These are phyloP conservation scores for Rhodotorula babjevae DNA, from an alignment of 768 basidiomycete genomes.

Conservation along the genomic window DNA sequence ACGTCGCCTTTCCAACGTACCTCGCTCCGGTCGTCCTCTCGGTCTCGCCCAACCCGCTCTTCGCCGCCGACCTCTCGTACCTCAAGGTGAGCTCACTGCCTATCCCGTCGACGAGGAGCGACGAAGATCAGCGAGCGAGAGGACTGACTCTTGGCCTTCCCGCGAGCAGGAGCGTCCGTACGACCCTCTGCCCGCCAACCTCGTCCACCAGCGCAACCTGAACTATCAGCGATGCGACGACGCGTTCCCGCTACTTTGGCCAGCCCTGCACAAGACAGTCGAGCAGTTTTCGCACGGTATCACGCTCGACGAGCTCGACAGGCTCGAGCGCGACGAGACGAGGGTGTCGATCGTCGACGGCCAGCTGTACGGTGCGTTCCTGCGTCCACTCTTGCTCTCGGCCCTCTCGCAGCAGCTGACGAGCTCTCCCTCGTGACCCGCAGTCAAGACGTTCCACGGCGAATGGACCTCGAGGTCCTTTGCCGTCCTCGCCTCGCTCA, in stretches of 20 bases:
- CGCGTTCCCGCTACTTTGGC: background rate
- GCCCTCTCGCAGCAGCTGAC: background rate
- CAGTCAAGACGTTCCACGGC: slow-evolving; percentile 1
- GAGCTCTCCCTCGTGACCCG: background rate
- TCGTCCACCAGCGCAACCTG: background rate
- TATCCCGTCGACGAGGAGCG: too few relatives aligned
- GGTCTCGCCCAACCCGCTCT: background rate
- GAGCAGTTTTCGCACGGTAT: background rate
- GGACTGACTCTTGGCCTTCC: too few relatives aligned
- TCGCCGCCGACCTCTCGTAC: background rate
- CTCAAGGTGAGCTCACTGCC: background rate
- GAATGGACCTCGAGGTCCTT: background rate
- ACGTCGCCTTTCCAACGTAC: background rate
- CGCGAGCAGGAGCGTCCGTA: background rate
- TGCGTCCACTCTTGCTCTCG: background rate
- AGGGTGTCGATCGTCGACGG: background rate
- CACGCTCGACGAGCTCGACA: background rate
- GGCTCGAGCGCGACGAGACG: background rate
- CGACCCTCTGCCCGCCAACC: background rate
- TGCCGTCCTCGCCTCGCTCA: background rate
- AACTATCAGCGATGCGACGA: slow-evolving; percentile 3
- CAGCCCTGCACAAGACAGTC: background rate
- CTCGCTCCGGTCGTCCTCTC: background rate
- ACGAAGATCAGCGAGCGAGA: too few relatives aligned
- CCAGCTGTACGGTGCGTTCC: background rate